Evolutionary conservation across 768 basidiomycete genomes (phyloP).

Genomic region (Termitomyces eurrhizus): DNA sequence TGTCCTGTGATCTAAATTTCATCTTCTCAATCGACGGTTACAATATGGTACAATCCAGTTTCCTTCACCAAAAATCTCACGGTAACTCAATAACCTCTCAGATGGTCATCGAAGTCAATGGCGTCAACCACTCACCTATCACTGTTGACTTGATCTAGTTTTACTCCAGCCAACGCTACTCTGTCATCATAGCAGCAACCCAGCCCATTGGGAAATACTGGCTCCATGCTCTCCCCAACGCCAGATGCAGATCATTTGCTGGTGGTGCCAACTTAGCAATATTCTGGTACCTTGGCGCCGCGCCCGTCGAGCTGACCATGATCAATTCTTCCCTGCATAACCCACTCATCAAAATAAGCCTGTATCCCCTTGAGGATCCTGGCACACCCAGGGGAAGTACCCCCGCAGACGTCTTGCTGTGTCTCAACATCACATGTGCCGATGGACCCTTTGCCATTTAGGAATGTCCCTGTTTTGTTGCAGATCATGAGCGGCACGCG

Average conservation of each 20-base stretch:
- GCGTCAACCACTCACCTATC: no score
- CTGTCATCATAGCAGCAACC: not conserved
- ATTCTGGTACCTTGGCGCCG: not conserved
- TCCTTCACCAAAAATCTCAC: not conserved
- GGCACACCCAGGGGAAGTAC: slow-evolving; percentile 2
- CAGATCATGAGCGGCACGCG: no score
- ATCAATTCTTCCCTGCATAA: not conserved
- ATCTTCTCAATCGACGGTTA: slow-evolving; percentile 45
- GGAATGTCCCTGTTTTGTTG: no score
- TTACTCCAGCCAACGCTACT: no score
- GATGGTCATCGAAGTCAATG: no score
- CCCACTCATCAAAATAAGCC: not conserved
- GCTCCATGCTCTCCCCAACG: not conserved
- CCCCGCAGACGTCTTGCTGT: not conserved
- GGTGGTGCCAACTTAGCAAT: not conserved
- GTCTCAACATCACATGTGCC: not conserved
- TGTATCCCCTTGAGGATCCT: not conserved
- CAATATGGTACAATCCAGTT: slow-evolving; percentile 22
- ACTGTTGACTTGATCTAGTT: no score
- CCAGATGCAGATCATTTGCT: not conserved
- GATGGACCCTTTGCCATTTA: slow-evolving; percentile 1
- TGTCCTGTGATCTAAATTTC: no score
- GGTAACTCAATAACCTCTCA: no score
- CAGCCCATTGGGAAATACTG: slow-evolving; percentile 1
- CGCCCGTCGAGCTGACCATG: not conserved